Evolutionary conservation across 768 basidiomycete genomes (phyloP), one percentile per base, ranked within the genome.

Genomic region (Rhodotorula paludigena): DNA sequence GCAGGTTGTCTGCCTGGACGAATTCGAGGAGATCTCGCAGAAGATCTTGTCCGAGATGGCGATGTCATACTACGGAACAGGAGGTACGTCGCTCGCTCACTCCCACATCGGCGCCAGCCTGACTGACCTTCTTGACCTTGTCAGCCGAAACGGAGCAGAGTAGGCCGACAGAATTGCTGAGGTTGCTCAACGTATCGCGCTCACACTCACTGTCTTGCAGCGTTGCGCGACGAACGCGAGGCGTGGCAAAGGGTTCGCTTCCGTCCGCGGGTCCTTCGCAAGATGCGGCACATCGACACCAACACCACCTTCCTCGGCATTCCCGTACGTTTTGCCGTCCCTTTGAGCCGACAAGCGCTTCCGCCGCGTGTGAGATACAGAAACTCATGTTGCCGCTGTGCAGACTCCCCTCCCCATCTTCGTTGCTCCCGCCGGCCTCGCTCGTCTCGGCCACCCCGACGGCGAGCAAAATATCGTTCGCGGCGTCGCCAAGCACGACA

Each of bases 391-490:
- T 76, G 81, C 80, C 57, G 85, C 85, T 35, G 2, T n/a, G 38
- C 38, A 55, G 54, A 33, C 35, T 6, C 30, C 83, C 85, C 83
- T 94, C 56, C 92, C 92, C 1, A 81, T 96, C 11, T 92, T 90
- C 75, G 87, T 90, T 56, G 85, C 85, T 56, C 89, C 87, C 39
- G 88, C 91, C 25, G 91, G 89, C 30, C 83, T 89, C 45, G 89
- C 89, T n/a, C 85, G 85, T 64, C 81, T 93, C 0, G 92, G 92
- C 1, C 92, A 97, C 77, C 92, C 92, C 18, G 66, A 76, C 81
- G 92, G 91, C 25, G 92, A 96, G 80, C 80, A 83, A 36, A 93
- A 92, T 77, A 85, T 93, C 64, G 87, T 88, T 2, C 83, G 82
- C 61, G 90, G 85, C 14, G 86, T 86, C 18, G 84, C 82, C 32